Percentiles rank a stretch among this genome's conserved stretches.
These are phyloP conservation scores for Sphaerulina vaccinii DNA, from an alignment of 2,329 filamentous ascomycete species.

Conservation along the genomic window DNA sequence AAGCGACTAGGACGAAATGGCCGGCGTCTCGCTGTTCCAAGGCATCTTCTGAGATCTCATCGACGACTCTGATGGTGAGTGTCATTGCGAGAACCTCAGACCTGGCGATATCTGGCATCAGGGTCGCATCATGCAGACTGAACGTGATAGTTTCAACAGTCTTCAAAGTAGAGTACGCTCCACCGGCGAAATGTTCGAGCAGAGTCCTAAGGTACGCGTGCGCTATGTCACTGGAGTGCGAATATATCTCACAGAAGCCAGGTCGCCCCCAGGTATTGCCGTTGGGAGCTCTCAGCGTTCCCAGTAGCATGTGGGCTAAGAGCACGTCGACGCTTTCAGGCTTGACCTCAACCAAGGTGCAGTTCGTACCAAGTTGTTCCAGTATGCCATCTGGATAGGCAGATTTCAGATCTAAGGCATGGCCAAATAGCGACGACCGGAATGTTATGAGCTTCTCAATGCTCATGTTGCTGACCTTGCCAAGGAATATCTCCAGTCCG, in stretches of 20 bases:
- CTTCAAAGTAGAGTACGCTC: conserved; percentile 4
- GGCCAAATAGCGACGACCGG: background rate
- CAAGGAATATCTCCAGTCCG: conserved; percentile 1
- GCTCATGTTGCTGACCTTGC: background rate
- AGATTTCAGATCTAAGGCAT: background rate
- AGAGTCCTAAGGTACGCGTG: conserved; percentile 13
- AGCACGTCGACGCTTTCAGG: conserved; percentile 4
- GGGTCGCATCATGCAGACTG: background rate
- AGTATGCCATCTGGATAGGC: background rate
- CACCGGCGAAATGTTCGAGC: conserved; percentile 13
- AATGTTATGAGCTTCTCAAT: background rate
- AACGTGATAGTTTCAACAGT: background rate
- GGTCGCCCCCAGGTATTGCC: conserved; percentile 18
- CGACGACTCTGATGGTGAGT: conserved; percentile 9
- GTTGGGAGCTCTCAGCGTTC: conserved; percentile 8
- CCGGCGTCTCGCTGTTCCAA: background rate
- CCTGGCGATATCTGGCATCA: conserved; percentile 3
- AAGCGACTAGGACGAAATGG: conserved; percentile 12
- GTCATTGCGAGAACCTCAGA: background rate
- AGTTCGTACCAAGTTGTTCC: background rate
- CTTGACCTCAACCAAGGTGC: background rate
- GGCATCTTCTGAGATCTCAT: conserved; percentile 4
- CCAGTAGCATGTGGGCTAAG: conserved; percentile 15
- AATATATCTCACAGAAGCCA: conserved; percentile 10
- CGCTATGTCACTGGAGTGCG: conserved; percentile 1